These are phyloP conservation scores for Colletotrichum sp. DNA, from an alignment of 2,329 filamentous ascomycete genomes.

Conservation along the genomic window DNA sequence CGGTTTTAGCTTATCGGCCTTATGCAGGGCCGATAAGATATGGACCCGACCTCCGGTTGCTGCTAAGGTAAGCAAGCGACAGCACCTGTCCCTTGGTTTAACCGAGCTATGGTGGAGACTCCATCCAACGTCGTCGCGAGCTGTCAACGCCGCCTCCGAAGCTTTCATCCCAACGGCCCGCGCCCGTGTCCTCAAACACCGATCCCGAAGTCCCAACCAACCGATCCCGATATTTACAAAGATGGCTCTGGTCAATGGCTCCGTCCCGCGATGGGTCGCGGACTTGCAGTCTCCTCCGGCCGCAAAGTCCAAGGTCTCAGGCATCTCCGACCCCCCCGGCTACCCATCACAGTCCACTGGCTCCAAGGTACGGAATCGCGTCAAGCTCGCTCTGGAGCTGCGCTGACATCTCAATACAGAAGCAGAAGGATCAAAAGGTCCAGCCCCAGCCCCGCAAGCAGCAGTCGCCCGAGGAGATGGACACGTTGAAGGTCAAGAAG, in stretches of 20 bases:
- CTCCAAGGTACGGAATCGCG: constrained; percentile 58
- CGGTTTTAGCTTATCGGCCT: constrained; percentile 11
- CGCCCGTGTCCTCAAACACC: not conserved
- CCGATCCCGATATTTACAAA: not conserved
- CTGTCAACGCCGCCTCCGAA: not conserved
- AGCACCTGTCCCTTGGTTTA: not conserved
- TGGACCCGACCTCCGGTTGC: not conserved
- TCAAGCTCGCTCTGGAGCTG: not conserved
- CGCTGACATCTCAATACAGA: constrained; percentile 36
- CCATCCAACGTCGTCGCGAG: constrained; percentile 2
- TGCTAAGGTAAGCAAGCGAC: constrained; percentile 15
- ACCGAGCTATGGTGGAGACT: not conserved
- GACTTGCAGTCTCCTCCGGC: constrained; percentile 76
- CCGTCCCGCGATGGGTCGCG: constrained; percentile 79
- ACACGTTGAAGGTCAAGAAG: constrained; percentile 96
- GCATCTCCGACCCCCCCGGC: constrained; percentile 85
- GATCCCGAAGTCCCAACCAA: not conserved
- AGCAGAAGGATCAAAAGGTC: constrained; percentile 53
- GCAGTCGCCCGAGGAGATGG: constrained; percentile 84
- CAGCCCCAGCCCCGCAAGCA: constrained; percentile 64
- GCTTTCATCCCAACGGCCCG: not conserved
- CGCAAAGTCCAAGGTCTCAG: constrained; percentile 67
- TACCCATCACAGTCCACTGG: constrained; percentile 65
- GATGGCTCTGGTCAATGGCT: constrained; percentile 28
- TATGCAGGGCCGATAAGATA: not conserved